Base-by-base conservation (phyloP, 129 eudicot species). In the Tagetes patula region DNA sequence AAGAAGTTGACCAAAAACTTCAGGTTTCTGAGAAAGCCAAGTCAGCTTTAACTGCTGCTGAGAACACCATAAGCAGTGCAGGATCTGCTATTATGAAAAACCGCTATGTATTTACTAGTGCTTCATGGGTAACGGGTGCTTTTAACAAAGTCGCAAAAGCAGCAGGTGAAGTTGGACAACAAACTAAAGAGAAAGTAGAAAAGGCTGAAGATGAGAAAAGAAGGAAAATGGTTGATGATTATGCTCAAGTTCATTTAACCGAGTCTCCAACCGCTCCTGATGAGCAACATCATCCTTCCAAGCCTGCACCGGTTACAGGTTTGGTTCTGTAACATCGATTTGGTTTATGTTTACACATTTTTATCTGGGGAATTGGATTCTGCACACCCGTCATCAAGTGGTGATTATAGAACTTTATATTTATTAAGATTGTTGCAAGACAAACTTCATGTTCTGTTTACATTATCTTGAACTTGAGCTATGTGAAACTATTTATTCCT, bases 51-150 rank as follows among this genome's bases (percentile, higher is more conserved):
- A 74, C 84, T 3, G 85, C 81, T 58, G 86, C 88, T 31, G 88
- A 75, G 74, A 81, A 81, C 42, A 85, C 79, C 2, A 86, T 81
- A 20, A 78, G 36, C 14, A 78, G 32, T 49, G 88, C 88, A 0
- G 82, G 88, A 30, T 84, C 83, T 11, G 88, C 88, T 45, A 78
- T 84, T 14, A 84, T 84, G 88, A 81, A 81, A 66, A 84, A 81
- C 56, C 54, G 70, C 69, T 84, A 81, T 32, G 83, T 85, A 0
- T 78, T 78, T 33, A 81, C 83, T 0, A 67, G 88, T 20, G 84
- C 85, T 8, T 53, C 86, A 0, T 81, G 85, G 88, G 88, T 81
- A 1, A 75, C 88, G 1, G 86, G 82, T 5, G 88, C 88, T 4
- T 85, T 85, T 65, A 82, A 74, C 65, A 85, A 81, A 60, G 88